Conservation (phyloP, 2,329 filamentous ascomycete species). For the Diaporthe ampelina region DNA sequence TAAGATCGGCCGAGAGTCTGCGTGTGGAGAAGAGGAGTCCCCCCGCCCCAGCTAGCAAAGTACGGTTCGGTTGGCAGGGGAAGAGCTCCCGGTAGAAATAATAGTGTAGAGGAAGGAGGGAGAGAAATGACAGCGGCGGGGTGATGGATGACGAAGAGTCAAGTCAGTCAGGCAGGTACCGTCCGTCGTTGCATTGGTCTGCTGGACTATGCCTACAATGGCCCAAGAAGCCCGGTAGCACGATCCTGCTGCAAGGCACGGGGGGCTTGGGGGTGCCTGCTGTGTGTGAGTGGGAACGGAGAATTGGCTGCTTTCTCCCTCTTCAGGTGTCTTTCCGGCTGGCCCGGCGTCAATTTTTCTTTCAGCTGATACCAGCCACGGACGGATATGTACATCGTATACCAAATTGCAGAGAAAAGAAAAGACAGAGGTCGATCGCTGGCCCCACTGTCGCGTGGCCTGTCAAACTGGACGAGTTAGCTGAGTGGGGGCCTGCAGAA, state of each 20-base stretch:
- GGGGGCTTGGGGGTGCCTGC: neutral
- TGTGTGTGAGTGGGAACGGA: slow-evolving; percentile 12
- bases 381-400: neutral
- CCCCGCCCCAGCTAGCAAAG: slow-evolving; percentile 9
- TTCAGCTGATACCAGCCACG: neutral
- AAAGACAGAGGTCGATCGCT: neutral
- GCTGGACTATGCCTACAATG: neutral
- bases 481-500: slow-evolving; percentile 12
- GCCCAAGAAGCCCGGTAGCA: neutral
- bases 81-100: neutral
- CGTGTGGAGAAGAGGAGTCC: slow-evolving; percentile 4
- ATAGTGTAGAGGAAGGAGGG: neutral
- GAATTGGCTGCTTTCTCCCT: neutral
- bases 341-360: neutral
- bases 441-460: slow-evolving; percentile 29
- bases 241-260: slow-evolving; percentile 31
- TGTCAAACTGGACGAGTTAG: slow-evolving; percentile 8
- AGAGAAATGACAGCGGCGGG: slow-evolving; percentile 20
- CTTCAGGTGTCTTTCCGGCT: neutral
- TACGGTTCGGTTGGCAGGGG: slow-evolving; percentile 10
- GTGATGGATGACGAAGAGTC: slow-evolving; percentile 18
- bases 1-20: slow-evolving; percentile 13
- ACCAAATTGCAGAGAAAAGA: neutral
- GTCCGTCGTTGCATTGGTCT: neutral
- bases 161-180: neutral